Conservation (phyloP, 2,329 filamentous ascomycete species). For the Tolypocladium pustulatum region DNA sequence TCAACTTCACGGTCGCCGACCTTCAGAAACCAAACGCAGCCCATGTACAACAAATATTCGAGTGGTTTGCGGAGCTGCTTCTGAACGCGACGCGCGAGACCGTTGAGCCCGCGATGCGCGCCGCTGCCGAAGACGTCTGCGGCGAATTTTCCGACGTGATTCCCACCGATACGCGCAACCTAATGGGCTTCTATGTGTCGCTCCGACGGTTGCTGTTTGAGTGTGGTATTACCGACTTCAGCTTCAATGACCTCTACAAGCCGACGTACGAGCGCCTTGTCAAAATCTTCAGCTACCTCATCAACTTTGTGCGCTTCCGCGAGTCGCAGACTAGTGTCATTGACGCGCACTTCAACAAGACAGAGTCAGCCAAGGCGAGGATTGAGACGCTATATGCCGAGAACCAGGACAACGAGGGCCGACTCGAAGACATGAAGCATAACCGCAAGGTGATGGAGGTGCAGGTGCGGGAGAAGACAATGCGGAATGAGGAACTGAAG, state of each 20-base stretch:
- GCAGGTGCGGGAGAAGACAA: conserved; percentile 73
- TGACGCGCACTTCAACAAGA: conserved; percentile 87
- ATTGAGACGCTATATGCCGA: conserved; percentile 79
- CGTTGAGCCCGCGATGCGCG: conserved; percentile 89
- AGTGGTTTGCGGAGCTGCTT: conserved; percentile 91
- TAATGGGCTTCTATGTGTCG: conserved; percentile 92
- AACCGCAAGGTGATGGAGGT: conserved; percentile 73
- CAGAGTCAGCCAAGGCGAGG: conserved; percentile 72
- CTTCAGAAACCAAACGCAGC: conserved; percentile 88
- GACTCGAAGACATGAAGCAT: conserved; percentile 68
- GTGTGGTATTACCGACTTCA: conserved; percentile 90
- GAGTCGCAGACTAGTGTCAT: conserved; percentile 85
- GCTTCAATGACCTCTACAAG: conserved; percentile 82
- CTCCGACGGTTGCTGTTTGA: conserved; percentile 70
- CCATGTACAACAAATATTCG: conserved; percentile 94
- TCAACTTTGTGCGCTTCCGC: conserved; percentile 97
- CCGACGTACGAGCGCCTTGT: conserved; percentile 83
- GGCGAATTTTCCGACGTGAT: conserved; percentile 78
- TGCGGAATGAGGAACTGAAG: conserved; percentile 80
- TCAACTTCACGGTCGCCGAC: conserved; percentile 76
- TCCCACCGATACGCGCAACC: conserved; percentile 76
- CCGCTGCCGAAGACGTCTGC: conserved; percentile 78
- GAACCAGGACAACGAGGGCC: conserved; percentile 77
- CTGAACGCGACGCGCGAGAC: conserved; percentile 91
- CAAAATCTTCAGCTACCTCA: conserved; percentile 94